These are phyloP conservation scores for Cicer cuneatum DNA, from an alignment of 306 rosid species.

Conservation along the genomic window DNA sequence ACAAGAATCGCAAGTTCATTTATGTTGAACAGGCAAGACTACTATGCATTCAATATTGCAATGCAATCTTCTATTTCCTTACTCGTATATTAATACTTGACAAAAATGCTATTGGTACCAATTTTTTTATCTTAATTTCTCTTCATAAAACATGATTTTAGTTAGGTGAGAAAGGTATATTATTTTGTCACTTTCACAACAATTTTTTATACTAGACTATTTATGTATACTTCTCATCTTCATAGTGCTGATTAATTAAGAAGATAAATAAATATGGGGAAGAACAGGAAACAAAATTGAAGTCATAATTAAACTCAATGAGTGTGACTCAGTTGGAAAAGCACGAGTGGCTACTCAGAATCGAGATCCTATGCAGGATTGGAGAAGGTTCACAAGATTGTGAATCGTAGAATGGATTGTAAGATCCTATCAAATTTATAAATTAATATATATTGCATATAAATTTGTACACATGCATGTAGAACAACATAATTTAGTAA, in stretches of 20 bases:
- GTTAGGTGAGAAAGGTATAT: too few species aligned
- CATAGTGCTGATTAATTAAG: not conserved
- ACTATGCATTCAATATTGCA: not conserved
- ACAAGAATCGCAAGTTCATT: conserved; percentile 81
- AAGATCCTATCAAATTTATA: too few species aligned
- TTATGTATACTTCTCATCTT: not conserved
- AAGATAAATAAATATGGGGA: not conserved
- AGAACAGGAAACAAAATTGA: not conserved
- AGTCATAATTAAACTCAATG: not conserved
- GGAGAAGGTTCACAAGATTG: too few species aligned
- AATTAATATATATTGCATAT: too few species aligned
- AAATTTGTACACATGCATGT: too few species aligned
- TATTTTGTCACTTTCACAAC: not conserved
- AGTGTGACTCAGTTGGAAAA: too few species aligned
- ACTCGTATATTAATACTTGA: not conserved
- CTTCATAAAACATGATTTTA: too few species aligned
- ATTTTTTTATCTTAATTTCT: too few species aligned
- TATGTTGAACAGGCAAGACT: conserved; percentile 76
- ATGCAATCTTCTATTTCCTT: not conserved
- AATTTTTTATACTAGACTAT: not conserved
- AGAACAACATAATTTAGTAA: too few species aligned
- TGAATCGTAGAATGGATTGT: too few species aligned
- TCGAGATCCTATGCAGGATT: too few species aligned
- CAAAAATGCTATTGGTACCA: not conserved
- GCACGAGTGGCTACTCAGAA: too few species aligned